Evolutionary conservation across 139 green algal species (phyloP).

Genomic region (Chloropicon primus): DNA sequence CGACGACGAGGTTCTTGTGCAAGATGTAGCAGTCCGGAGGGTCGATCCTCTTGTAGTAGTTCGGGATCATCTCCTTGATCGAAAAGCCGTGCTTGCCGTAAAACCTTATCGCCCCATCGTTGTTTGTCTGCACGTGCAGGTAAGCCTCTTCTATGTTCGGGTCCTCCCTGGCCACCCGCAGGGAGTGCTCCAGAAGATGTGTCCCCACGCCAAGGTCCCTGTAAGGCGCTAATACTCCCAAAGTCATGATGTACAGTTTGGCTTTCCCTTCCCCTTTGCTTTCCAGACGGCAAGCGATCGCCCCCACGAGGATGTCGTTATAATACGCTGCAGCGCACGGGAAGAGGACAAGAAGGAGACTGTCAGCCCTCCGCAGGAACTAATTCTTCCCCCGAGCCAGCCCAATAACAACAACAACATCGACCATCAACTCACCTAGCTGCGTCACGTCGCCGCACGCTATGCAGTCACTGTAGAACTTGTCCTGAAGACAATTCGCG

Average conservation of each 20-base stretch:
- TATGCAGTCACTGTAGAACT: conserved; percentile 31
- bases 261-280: conserved; percentile 15
- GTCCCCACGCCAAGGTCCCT: conserved; percentile 40
- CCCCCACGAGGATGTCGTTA: conserved; percentile 36
- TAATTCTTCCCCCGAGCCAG: too few species aligned
- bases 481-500: conserved; percentile 9
- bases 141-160: conserved; percentile 45
- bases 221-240: conserved; percentile 77
- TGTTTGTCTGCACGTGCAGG: conserved; percentile 59
- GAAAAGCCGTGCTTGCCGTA: conserved; percentile 46
- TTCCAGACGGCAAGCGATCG: conserved; percentile 55
- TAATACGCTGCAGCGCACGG: conserved; percentile 24
- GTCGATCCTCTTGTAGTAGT: conserved; percentile 53
- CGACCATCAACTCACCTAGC: conserved; percentile 14
- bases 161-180: conserved; percentile 23
- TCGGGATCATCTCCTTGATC: conserved; percentile 27
- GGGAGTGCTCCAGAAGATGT: conserved; percentile 29
- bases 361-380: too few species aligned
- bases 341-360: background rate
- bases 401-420: too few species aligned
- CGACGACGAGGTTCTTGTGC: background rate
- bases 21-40: conserved; percentile 27
- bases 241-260: conserved; percentile 72
- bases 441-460: conserved; percentile 30
- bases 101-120: conserved; percentile 54